Evolutionary conservation across 192 early-diverging fungal genomes (phyloP).

Genomic region (Podila minutissima): DNA sequence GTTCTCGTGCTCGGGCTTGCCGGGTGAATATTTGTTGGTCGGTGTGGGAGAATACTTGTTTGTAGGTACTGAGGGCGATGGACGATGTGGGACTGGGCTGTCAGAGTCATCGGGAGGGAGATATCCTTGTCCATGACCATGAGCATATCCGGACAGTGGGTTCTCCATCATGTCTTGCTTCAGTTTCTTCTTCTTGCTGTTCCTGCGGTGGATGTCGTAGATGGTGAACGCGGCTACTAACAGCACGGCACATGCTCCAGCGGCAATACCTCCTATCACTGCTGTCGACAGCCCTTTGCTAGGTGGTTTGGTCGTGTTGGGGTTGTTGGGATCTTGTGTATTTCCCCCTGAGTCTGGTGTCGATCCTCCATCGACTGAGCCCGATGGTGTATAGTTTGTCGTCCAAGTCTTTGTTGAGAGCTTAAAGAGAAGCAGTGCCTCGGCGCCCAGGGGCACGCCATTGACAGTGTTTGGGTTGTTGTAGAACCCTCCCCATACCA

Average conservation of each 20-base stretch:
- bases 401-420: slow-evolving; percentile 6
- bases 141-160: neutral
- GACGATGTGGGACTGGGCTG: neutral
- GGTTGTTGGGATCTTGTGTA: neutral
- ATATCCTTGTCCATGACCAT: neutral
- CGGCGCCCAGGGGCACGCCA: slow-evolving; percentile 6
- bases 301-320: neutral
- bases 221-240: neutral
- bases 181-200: neutral
- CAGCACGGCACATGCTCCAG: neutral
- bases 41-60: neutral
- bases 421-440: slow-evolving; percentile 25
- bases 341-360: neutral
- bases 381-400: slow-evolving; percentile 31
- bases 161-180: slow-evolving; percentile 1
- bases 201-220: neutral
- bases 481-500: slow-evolving; percentile 42
- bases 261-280: slow-evolving; percentile 15
- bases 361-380: neutral
- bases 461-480: slow-evolving; percentile 10
- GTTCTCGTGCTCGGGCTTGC: neutral
- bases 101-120: neutral
- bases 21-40: too few species aligned
- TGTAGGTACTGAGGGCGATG: neutral
- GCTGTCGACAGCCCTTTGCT: neutral